phyloP scores from a whole-genome alignment of 768 basidiomycete genomes.

The Collybia sp. region DNA sequence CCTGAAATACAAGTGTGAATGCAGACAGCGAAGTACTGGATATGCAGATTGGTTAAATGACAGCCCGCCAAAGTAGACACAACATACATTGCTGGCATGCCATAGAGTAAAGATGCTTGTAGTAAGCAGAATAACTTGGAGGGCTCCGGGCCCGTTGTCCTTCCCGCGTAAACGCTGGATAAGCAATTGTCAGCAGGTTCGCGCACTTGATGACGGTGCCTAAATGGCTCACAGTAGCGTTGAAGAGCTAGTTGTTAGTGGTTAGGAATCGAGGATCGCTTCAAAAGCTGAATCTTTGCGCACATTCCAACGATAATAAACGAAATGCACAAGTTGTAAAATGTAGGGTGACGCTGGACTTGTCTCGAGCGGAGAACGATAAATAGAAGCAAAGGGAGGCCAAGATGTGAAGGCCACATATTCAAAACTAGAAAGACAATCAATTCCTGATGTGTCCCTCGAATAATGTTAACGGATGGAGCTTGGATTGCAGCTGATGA shows the following conservation, averaged over 20 bases:
- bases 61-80: neutral
- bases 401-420: constrained; percentile 46
- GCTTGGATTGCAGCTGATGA: neutral
- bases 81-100: constrained; percentile 41
- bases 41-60: neutral
- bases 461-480: constrained; percentile 31
- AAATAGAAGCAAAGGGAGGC: constrained; percentile 38
- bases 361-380: constrained; percentile 34
- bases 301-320: constrained; percentile 44
- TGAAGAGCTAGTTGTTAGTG: constrained; percentile 24
- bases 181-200: neutral
- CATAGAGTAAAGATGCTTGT: constrained; percentile 44
- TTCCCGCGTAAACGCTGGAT: constrained; percentile 36
- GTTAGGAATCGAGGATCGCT: neutral
- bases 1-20: constrained; percentile 37
- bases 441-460: constrained; percentile 34
- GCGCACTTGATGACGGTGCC: neutral
- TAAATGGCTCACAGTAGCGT: constrained; percentile 28
- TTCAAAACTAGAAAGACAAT: constrained; percentile 40
- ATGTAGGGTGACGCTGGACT: constrained; percentile 41
- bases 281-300: constrained; percentile 8
- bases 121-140: constrained; percentile 35
- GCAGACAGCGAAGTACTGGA: constrained; percentile 35
- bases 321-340: constrained; percentile 38
- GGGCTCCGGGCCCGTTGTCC: constrained; percentile 39